Percentiles rank a stretch among this genome's conserved stretches.
These are phyloP conservation scores for Ogataea hybrid DNA, from an alignment of 1,139 yeast genomes.

Conservation along the genomic window DNA sequence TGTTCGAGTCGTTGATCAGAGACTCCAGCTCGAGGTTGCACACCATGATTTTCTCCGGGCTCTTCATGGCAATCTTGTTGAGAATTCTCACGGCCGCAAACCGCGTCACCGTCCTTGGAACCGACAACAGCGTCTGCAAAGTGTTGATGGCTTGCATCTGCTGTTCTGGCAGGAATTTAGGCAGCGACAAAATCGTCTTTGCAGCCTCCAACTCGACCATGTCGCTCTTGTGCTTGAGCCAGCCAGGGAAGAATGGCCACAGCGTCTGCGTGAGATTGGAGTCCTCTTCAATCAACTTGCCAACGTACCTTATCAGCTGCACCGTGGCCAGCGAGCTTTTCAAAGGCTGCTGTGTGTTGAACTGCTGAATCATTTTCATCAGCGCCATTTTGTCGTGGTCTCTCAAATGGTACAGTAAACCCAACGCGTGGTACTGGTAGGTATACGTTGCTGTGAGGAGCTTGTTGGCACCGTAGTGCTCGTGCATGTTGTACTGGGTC, in stretches of 20 bases:
- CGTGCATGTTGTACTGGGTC: constrained; percentile 51
- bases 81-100: constrained; percentile 92
- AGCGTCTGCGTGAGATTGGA: constrained; percentile 52
- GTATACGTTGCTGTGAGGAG: constrained; percentile 70
- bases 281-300: constrained; percentile 63
- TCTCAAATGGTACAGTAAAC: constrained; percentile 82
- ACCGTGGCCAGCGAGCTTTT: constrained; percentile 77
- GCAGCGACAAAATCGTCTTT: constrained; percentile 68
- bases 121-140: constrained; percentile 74
- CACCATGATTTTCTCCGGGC: constrained; percentile 74
- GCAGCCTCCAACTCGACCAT: constrained; percentile 95
- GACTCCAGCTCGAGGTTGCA: constrained; percentile 82
- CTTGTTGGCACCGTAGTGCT: constrained; percentile 50
- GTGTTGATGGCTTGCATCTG: constrained; percentile 67
- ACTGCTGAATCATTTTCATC: constrained; percentile 83
- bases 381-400: constrained; percentile 93
- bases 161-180: constrained; percentile 60
- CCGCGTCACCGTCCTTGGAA: constrained; percentile 86
- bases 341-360: constrained; percentile 53
- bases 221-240: constrained; percentile 81
- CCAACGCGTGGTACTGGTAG: constrained; percentile 95
- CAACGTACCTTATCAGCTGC: constrained; percentile 80
- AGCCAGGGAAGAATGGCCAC: constrained; percentile 64
- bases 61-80: constrained; percentile 77
- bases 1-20: constrained; percentile 81